Evolutionary conservation across 2,329 filamentous ascomycete species (phyloP), one percentile per base, ranked within the genome.

Genomic region (Tolypocladium pustulatum): DNA sequence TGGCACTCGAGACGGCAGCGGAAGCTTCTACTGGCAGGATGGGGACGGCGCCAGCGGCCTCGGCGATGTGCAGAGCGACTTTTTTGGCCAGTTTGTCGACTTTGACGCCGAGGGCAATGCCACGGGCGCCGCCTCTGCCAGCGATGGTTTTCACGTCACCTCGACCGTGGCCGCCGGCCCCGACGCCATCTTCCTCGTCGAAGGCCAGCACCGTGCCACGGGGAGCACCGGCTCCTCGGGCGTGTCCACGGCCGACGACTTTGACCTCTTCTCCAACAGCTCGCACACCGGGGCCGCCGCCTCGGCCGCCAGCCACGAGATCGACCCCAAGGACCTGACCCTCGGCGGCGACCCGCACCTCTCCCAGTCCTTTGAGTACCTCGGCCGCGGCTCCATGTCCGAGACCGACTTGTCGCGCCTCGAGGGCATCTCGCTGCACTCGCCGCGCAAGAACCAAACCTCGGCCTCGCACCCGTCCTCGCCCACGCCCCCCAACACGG

Each of bases 351-450:
- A 61, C 12, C 60, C 61, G 12, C 40, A 64, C 57, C 52, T 55
- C n/a, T 46, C 56, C 9, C 64, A 66, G 22, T 64, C 65, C 37
- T 60, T 64, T 38, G 61, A 64, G 6, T 61, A 64, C 56, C 60
- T 70, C 15, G 68, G 68, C 43, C 68, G 69, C 17, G 72, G 67
- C 30, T 76, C 75, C 59, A 75, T 79, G 67, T 79, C 77, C 4
- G 76, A 80, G 61, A 75, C 75, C 41, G 77, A 79, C 63, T 69
- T 80, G n/a, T 71, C 77, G 10, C 70, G 72, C 36, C 70, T 80
- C 3, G 76, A 78, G 62, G 74, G 74, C n/a, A 78, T 80, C 61
- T 76, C 75, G n/a, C 63, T 79, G 32, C 72, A 73, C 59, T 74
- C 72, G 10, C 71, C 73, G 27, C 69, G 71, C 58, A 66, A 67